A percentile compares a stretch with the other conserved stretches of the same genome.
phyloP scores from a whole-genome alignment of 768 basidiomycete genomes.

The Tricholoma matsutake region DNA sequence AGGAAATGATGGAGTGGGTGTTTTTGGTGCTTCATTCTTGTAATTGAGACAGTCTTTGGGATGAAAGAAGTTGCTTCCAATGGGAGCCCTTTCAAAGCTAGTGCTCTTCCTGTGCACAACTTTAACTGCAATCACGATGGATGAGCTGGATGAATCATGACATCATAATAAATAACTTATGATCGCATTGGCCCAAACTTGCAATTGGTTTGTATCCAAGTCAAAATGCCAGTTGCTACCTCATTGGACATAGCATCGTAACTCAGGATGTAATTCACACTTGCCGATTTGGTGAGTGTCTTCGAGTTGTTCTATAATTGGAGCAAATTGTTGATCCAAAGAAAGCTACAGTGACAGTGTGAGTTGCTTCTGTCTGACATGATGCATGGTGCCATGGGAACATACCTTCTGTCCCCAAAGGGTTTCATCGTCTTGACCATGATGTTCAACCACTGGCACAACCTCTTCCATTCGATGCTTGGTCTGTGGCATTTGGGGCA shows the following conservation, averaged over 20 bases:
- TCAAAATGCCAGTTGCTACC: neutral
- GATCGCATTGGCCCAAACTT: neutral
- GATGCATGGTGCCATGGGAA: slow-evolving; percentile 3
- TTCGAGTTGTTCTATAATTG: neutral
- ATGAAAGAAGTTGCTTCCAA: neutral
- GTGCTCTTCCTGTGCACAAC: neutral
- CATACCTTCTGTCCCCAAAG: neutral
- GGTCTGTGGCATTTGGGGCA: neutral
- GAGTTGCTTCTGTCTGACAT: slow-evolving; percentile 5
- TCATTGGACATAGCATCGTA: neutral
- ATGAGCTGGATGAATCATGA: neutral
- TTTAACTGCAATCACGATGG: neutral
- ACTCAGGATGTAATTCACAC: neutral
- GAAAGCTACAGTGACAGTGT: slow-evolving; percentile 3
- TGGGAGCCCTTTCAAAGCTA: neutral
- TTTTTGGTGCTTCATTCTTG: neutral
- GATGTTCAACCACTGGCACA: neutral
- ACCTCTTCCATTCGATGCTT: neutral
- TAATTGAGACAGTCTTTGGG: neutral
- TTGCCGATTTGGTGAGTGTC: neutral
- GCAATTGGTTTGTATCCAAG: neutral
- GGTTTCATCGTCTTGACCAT: neutral
- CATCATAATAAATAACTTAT: neutral
- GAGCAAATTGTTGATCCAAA: neutral
- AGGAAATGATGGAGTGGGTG: neutral